Conservation (phyloP, 208 protist species). For the Trypanosoma congolense region DNA sequence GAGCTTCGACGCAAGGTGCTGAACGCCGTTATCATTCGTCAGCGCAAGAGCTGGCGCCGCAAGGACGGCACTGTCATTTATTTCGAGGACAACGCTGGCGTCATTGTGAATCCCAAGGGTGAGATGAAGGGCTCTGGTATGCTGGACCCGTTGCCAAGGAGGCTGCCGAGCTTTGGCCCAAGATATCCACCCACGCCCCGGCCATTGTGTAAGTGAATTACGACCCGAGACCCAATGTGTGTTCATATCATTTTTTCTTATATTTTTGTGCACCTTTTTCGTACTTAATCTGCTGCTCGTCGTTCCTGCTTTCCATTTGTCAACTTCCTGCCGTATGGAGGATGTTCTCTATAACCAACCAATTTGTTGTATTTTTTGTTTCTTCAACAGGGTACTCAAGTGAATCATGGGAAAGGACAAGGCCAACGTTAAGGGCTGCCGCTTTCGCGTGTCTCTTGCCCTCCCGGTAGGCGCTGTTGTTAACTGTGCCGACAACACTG, state of each 20-base stretch:
- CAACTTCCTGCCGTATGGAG: no score
- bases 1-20: slow-evolving; percentile 99
- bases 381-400: not conserved
- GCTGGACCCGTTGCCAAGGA: slow-evolving; percentile 99
- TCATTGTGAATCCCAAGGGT: slow-evolving; percentile 99
- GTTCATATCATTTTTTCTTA: slow-evolving; percentile 16
- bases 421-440: slow-evolving; percentile 91
- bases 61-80: slow-evolving; percentile 98
- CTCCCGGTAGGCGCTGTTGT: slow-evolving; percentile 98
- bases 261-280: slow-evolving; percentile 21
- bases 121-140: slow-evolving; percentile 99
- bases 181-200: slow-evolving; percentile 95
- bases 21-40: slow-evolving; percentile 97
- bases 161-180: slow-evolving; percentile 99
- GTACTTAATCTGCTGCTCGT: slow-evolving; percentile 7
- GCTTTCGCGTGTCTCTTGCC: slow-evolving; percentile 98
- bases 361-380: slow-evolving; percentile 4
- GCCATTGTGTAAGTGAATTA: slow-evolving; percentile 91
- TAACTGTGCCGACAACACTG: slow-evolving; percentile 99
- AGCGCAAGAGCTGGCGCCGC: slow-evolving; percentile 98
- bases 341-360: no score
- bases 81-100: slow-evolving; percentile 99
- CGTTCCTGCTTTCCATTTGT: not conserved
- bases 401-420: slow-evolving; percentile 82
- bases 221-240: not conserved